Evolutionary conservation across 495 filamentous ascomycete species (phyloP).

Genomic region (Aspergillus nanangensis): DNA sequence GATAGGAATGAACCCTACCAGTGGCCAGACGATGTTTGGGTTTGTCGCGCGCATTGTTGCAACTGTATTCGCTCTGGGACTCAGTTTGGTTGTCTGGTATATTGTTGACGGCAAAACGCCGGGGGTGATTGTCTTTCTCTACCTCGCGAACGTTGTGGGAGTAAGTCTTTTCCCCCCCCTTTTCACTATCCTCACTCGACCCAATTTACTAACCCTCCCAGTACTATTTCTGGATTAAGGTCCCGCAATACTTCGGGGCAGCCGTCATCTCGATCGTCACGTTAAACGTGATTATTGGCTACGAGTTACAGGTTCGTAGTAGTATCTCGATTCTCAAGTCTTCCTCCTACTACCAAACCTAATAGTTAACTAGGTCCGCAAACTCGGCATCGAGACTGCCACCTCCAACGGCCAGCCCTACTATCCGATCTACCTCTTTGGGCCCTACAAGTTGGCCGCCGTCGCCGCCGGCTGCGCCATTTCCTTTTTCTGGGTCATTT

Average conservation of each 20-base stretch:
- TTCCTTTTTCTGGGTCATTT: slow-evolving; percentile 75
- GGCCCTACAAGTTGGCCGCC: slow-evolving; percentile 64
- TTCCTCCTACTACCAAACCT: background rate
- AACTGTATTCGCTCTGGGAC: slow-evolving; percentile 54
- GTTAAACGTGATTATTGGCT: slow-evolving; percentile 64
- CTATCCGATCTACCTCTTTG: slow-evolving; percentile 64
- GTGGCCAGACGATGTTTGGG: slow-evolving; percentile 62
- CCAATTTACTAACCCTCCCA: slow-evolving; percentile 4
- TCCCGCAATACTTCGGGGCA: slow-evolving; percentile 53
- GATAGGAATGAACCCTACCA: slow-evolving; percentile 55
- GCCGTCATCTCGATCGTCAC: slow-evolving; percentile 64
- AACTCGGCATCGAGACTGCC: slow-evolving; percentile 54
- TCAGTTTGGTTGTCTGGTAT: slow-evolving; percentile 66
- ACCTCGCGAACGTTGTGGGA: slow-evolving; percentile 60
- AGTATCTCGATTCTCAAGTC: slow-evolving; percentile 36
- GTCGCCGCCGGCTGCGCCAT: slow-evolving; percentile 64
- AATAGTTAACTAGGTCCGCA: slow-evolving; percentile 43
- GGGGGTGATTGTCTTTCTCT: slow-evolving; percentile 64
- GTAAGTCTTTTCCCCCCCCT: too few relatives aligned
- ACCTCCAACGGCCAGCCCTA: slow-evolving; percentile 61
- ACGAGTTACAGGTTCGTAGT: slow-evolving; percentile 75
- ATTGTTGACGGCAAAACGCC: slow-evolving; percentile 60
- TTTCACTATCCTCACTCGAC: background rate
- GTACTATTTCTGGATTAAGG: slow-evolving; percentile 64
- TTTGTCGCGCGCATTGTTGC: slow-evolving; percentile 64